A percentile compares a stretch with the other conserved stretches of the same genome.
Conservation (phyloP, 768 basidiomycete genomes). For the Suillus subalutaceus region DNA sequence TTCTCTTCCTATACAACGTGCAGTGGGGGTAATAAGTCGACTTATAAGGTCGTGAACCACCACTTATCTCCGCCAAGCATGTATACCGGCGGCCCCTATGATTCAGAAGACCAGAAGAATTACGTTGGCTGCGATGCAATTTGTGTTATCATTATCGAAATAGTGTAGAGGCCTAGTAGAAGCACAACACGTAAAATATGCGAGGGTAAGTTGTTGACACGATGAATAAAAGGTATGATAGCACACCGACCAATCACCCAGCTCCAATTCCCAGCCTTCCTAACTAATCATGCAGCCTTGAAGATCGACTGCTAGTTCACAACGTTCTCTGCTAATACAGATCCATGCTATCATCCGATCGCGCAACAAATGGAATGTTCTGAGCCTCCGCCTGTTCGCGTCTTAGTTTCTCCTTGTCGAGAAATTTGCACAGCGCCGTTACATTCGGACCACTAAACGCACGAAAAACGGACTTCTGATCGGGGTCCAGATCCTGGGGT, state of each 20-base stretch:
- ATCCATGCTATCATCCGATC: constrained; percentile 67
- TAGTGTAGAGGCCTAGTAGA: background rate
- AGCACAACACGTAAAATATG: background rate
- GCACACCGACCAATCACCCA: background rate
- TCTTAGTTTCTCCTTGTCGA: constrained; percentile 70
- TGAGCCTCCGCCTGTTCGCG: constrained; percentile 58
- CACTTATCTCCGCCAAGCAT: background rate
- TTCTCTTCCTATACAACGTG: background rate
- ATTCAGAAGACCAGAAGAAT: background rate
- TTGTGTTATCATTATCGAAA: background rate
- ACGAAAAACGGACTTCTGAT: constrained; percentile 73
- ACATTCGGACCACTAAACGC: constrained; percentile 80
- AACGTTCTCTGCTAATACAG: constrained; percentile 46
- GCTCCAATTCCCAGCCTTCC: background rate
- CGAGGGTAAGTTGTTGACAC: background rate
- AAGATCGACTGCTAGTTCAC: background rate
- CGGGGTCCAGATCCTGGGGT: constrained; percentile 60
- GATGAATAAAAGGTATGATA: constrained; percentile 3
- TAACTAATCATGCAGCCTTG: background rate
- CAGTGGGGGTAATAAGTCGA: no score
- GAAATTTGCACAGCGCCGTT: constrained; percentile 58
- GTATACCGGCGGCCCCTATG: background rate
- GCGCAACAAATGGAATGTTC: constrained; percentile 60
- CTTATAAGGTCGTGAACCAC: background rate
- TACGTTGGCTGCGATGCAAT: background rate